Percentiles rank a stretch among this genome's conserved stretches.
These are phyloP conservation scores for Orbilia javanica DNA, from an alignment of 2,329 filamentous ascomycete species.

Conservation along the genomic window DNA sequence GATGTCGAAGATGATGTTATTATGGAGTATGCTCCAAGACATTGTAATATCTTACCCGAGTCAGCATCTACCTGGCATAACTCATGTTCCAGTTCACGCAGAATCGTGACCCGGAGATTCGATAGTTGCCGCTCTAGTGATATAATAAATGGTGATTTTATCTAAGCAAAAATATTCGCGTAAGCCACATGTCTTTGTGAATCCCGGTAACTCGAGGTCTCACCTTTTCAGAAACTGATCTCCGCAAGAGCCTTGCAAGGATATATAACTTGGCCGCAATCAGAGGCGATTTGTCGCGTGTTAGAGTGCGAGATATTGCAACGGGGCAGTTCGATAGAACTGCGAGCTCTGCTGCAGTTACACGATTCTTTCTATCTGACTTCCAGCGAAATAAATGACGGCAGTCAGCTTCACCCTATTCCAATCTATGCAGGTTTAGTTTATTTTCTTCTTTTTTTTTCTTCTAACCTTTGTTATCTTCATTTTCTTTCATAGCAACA, in stretches of 20 bases:
- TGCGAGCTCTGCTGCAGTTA: constrained; percentile 71
- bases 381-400: constrained; percentile 37
- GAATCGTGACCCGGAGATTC: constrained; percentile 69
- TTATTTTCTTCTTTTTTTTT: constrained; percentile 37
- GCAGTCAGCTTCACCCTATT: constrained; percentile 7
- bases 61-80: constrained; percentile 64
- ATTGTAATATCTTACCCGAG: constrained; percentile 68
- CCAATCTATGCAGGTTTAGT: constrained; percentile 16
- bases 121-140: constrained; percentile 69
- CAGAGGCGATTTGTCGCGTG: constrained; percentile 69
- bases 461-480: constrained; percentile 63
- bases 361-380: constrained; percentile 66
- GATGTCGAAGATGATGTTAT: constrained; percentile 73
- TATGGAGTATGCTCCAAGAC: constrained; percentile 74
- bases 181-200: background rate
- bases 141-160: constrained; percentile 71
- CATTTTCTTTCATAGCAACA: constrained; percentile 63
- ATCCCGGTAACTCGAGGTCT: background rate
- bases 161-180: constrained; percentile 69
- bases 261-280: constrained; percentile 70
- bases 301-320: constrained; percentile 70
- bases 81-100: constrained; percentile 71
- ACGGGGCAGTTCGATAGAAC: constrained; percentile 72
- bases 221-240: constrained; percentile 62
- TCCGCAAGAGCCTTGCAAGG: constrained; percentile 60